phyloP scores from a whole-genome alignment of 495 filamentous ascomycete species.

The Echria macrotheca region DNA sequence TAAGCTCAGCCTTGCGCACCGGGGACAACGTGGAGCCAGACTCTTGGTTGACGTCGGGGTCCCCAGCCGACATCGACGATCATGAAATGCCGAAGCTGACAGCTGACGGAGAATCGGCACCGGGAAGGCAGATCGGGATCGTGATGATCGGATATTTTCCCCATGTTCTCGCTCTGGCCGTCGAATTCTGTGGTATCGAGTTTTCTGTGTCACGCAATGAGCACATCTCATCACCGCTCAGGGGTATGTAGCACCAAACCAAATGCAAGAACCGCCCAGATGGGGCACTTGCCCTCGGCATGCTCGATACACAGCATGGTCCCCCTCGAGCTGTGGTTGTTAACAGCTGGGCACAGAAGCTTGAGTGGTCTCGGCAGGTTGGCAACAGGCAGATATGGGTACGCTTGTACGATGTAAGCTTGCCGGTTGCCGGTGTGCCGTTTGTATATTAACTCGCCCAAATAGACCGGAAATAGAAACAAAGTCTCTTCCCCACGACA shows the following conservation, averaged over 20 bases:
- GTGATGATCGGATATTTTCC: too few species aligned
- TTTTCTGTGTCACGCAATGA: neutral
- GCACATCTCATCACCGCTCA: neutral
- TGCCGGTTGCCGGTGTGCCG: conserved; percentile 30
- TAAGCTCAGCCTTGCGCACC: neutral
- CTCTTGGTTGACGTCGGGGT: neutral
- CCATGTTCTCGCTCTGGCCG: too few species aligned
- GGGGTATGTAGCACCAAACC: neutral
- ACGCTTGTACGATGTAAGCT: conserved; percentile 5
- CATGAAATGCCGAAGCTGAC: conserved; percentile 20
- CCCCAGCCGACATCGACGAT: conserved; percentile 7
- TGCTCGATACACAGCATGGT: neutral
- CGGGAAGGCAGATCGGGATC: too few species aligned
- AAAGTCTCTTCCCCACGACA: conserved; percentile 22
- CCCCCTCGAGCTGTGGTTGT: too few species aligned
- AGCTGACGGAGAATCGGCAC: neutral
- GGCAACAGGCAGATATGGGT: conserved; percentile 17
- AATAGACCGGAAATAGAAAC: conserved; percentile 23
- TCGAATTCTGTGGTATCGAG: neutral
- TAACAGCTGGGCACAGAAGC: conserved; percentile 2
- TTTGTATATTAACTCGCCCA: conserved; percentile 21
- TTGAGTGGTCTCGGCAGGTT: conserved; percentile 8
- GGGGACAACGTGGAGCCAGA: too few species aligned
- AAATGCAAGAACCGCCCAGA: neutral
- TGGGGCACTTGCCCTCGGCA: neutral